Evolutionary conservation across 2,329 filamentous ascomycete genomes (phyloP).

Genomic region (Aplosporella prunicola): DNA sequence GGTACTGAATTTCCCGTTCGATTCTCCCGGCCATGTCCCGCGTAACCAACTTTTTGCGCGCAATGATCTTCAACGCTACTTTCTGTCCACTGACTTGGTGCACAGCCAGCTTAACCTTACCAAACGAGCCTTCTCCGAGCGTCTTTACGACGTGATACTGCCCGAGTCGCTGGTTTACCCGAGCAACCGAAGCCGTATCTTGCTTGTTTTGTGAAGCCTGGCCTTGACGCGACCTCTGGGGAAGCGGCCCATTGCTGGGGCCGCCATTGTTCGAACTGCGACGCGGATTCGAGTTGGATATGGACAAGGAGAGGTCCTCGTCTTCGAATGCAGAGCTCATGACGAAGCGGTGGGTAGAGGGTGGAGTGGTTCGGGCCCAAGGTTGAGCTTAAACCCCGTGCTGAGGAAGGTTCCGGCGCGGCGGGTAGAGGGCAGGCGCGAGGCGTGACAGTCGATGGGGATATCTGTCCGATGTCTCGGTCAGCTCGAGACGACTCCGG

Average conservation of each 20-base stretch:
- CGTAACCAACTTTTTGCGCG: constrained; percentile 89
- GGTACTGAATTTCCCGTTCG: constrained; percentile 95
- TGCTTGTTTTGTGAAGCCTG: not conserved
- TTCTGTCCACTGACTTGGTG: constrained; percentile 89
- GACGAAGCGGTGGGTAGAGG: constrained; percentile 6
- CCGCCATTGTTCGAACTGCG: constrained; percentile 11
- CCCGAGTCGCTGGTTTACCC: constrained; percentile 74
- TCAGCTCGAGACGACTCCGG: constrained; percentile 1
- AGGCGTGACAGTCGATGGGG: not conserved
- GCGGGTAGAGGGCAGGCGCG: not conserved
- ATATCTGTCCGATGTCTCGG: not conserved
- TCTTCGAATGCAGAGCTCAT: constrained; percentile 54
- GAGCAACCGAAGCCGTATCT: constrained; percentile 24
- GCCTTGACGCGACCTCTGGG: not conserved
- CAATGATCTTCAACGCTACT: constrained; percentile 96
- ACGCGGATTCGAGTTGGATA: constrained; percentile 16
- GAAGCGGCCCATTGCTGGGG: constrained; percentile 12
- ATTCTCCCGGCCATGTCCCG: constrained; percentile 96
- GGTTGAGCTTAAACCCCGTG: not conserved
- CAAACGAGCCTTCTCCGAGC: constrained; percentile 92
- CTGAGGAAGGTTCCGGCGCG: not conserved
- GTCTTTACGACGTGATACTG: constrained; percentile 87
- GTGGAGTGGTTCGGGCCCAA: not conserved
- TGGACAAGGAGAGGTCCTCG: constrained; percentile 36
- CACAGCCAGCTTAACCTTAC: constrained; percentile 94